These are phyloP conservation scores for Sphaerulina musiva DNA, from an alignment of 2,329 filamentous ascomycete species.

Conservation along the genomic window DNA sequence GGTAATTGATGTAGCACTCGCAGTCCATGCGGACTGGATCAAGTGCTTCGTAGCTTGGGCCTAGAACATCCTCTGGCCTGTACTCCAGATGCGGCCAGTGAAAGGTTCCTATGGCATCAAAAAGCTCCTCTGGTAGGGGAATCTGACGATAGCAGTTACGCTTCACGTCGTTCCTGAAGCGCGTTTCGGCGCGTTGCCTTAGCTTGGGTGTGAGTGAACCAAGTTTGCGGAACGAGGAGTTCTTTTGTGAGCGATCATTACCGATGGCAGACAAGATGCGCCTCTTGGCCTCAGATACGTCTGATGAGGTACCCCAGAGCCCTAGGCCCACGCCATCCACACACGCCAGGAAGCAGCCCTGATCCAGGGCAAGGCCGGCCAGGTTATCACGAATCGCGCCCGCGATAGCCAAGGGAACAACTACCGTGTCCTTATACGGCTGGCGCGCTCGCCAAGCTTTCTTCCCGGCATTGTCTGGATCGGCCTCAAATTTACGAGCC, in stretches of 20 bases:
- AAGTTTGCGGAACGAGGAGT: conserved; percentile 19
- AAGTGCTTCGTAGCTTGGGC: conserved; percentile 39
- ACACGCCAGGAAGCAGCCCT: conserved; percentile 20
- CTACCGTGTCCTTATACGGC: conserved; percentile 12
- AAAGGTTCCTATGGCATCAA: conserved; percentile 35
- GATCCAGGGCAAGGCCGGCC: conserved; percentile 17
- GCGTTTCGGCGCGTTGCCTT: conserved; percentile 20
- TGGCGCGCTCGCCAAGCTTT: conserved; percentile 17
- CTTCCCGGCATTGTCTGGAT: conserved; percentile 18
- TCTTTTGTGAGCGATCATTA: background rate
- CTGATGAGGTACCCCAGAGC: conserved; percentile 26
- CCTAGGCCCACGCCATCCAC: conserved; percentile 15
- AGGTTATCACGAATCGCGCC: conserved; percentile 6
- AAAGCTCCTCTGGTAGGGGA: conserved; percentile 21
- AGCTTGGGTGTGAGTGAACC: conserved; percentile 21
- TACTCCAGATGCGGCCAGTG: conserved; percentile 43
- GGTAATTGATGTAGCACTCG: conserved; percentile 39
- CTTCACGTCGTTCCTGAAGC: conserved; percentile 24
- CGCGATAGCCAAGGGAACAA: conserved; percentile 21
- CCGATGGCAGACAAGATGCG: conserved; percentile 9
- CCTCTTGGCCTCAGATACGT: conserved; percentile 16
- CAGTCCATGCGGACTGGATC: conserved; percentile 40
- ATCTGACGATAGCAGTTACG: conserved; percentile 24
- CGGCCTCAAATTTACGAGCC: background rate
- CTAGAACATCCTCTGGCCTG: conserved; percentile 37